A percentile compares a stretch with the other conserved stretches of the same genome.
These are phyloP conservation scores for Spongospora subterranea DNA, from an alignment of 208 protist species.

Conservation along the genomic window DNA sequence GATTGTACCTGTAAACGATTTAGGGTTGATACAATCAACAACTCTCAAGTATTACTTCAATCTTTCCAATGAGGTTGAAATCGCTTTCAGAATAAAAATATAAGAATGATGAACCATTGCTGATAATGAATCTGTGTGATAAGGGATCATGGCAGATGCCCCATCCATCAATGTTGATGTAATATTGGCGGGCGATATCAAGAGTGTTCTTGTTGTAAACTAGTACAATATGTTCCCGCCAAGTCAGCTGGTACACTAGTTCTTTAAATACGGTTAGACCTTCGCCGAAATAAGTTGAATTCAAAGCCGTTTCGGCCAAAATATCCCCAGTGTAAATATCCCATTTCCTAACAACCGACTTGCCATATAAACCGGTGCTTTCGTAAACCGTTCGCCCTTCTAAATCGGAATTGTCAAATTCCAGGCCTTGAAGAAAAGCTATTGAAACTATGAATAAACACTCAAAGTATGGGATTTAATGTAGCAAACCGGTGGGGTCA, in stretches of 20 bases:
- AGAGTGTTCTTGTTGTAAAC: background rate
- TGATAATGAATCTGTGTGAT: background rate
- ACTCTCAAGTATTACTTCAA: background rate
- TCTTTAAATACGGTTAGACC: slow-evolving; percentile 21
- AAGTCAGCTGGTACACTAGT: slow-evolving; percentile 36
- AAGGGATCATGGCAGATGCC: background rate
- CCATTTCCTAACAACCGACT: slow-evolving; percentile 17
- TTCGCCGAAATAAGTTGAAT: background rate
- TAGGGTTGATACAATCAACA: no score
- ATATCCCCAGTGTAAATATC: background rate
- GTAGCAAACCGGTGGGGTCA: no score
- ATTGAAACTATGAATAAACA: no score
- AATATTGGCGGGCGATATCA: background rate
- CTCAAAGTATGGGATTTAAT: no score
- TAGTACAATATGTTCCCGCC: slow-evolving; percentile 39
- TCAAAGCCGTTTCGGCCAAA: slow-evolving; percentile 7
- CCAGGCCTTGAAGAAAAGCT: slow-evolving; percentile 39
- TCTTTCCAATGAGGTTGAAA: background rate
- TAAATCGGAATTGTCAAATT: background rate
- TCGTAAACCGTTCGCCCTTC: background rate
- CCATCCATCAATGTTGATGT: background rate
- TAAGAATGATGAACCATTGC: background rate
- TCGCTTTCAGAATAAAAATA: slow-evolving; percentile 24
- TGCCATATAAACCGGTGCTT: slow-evolving; percentile 12
- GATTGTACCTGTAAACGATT: background rate